phyloP scores from a whole-genome alignment of 495 filamentous ascomycete species.

The Penicillium desertorum region DNA sequence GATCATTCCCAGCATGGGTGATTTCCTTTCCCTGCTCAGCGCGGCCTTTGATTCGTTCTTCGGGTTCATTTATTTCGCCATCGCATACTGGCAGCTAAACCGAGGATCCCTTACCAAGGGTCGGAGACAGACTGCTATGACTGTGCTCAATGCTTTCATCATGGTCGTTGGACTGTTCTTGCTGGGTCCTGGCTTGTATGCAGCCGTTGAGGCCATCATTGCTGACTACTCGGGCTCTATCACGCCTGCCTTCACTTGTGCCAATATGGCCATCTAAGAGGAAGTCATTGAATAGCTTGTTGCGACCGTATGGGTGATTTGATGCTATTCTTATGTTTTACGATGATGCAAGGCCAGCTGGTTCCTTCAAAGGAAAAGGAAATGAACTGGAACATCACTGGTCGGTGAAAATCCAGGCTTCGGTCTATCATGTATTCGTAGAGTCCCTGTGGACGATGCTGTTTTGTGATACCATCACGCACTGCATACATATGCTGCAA shows the following conservation, averaged over 20 bases:
- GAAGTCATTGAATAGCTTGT: too few species aligned
- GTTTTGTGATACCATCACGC: too few species aligned
- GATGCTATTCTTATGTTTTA: neutral
- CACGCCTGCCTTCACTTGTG: conserved; percentile 49
- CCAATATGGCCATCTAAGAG: conserved; percentile 41
- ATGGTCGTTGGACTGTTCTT: conserved; percentile 47
- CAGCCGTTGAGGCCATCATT: conserved; percentile 53
- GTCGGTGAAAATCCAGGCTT: neutral
- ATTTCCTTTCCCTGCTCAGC: conserved; percentile 53
- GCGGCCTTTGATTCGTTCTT: conserved; percentile 44
- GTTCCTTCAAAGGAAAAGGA: neutral
- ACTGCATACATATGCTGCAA: too few species aligned
- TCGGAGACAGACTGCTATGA: conserved; percentile 34
- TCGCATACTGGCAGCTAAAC: conserved; percentile 52
- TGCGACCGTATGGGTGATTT: neutral
- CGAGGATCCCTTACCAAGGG: conserved; percentile 34
- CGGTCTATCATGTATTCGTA: neutral
- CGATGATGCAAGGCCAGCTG: neutral
- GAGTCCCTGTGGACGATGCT: too few species aligned
- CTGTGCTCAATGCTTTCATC: conserved; percentile 42
- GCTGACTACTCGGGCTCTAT: conserved; percentile 41
- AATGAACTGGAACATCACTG: neutral
- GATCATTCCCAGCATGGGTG: conserved; percentile 50
- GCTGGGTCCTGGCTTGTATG: conserved; percentile 53
- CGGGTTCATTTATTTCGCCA: conserved; percentile 47